Percentiles rank a stretch among this genome's conserved stretches.
Conservation (phyloP, 176 grass and related monocot species). For the Eleusine coracana region DNA sequence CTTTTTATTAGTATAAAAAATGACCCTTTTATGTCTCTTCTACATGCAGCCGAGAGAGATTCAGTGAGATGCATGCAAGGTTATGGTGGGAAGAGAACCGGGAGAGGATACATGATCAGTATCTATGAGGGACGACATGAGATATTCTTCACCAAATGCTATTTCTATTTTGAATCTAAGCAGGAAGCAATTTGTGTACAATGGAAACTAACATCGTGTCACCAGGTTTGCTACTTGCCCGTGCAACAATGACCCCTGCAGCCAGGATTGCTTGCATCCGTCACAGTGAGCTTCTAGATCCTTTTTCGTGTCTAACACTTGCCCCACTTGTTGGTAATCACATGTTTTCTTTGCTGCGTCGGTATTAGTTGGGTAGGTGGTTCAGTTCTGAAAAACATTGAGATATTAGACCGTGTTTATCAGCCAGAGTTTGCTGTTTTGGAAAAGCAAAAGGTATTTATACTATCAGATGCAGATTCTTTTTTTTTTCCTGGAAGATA, state of each 20-base stretch:
- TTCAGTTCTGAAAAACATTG: not conserved
- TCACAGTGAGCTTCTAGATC: slow-evolving; percentile 18
- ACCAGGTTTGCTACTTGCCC: slow-evolving; percentile 29
- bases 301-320: slow-evolving; percentile 1
- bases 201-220: slow-evolving; percentile 42
- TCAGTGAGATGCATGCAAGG: slow-evolving; percentile 81
- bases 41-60: slow-evolving; percentile 74
- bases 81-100: slow-evolving; percentile 89
- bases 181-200: slow-evolving; percentile 48
- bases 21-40: slow-evolving; percentile 20
- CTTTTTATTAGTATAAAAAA: not conserved
- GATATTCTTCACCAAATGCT: slow-evolving; percentile 22
- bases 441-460: slow-evolving; percentile 10
- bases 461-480: slow-evolving; percentile 11
- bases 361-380: not conserved
- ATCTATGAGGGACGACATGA: slow-evolving; percentile 57
- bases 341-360: not conserved
- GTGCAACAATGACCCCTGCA: not conserved
- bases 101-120: slow-evolving; percentile 74
- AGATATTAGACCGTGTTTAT: not conserved
- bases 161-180: not conserved
- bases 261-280: slow-evolving; percentile 3
- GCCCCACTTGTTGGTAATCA: not conserved
- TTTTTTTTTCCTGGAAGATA: not conserved
- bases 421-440: slow-evolving; percentile 20